Percentiles rank a stretch among this genome's conserved stretches.
phyloP scores from a whole-genome alignment of 441 rosid species.

The Adansonia madagascariensis region DNA sequence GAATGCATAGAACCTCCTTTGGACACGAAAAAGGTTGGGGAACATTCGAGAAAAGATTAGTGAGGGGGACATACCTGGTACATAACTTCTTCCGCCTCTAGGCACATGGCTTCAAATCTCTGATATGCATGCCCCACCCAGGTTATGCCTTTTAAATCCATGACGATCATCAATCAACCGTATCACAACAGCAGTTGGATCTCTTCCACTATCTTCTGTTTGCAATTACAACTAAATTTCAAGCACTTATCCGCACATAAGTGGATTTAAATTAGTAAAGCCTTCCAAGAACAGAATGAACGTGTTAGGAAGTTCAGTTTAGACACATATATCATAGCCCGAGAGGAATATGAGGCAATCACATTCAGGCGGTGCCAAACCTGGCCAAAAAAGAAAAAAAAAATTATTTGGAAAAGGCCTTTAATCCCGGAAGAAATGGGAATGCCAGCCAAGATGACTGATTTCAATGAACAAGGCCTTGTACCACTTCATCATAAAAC shows the following conservation, averaged over 20 bases:
- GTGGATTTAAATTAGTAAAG: background rate
- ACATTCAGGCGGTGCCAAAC: background rate
- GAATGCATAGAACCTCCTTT: background rate
- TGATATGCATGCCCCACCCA: slow-evolving; percentile 78
- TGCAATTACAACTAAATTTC: slow-evolving; percentile 1
- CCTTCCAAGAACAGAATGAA: background rate
- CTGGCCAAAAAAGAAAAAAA: background rate
- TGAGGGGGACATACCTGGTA: slow-evolving; percentile 56
- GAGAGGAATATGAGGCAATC: background rate
- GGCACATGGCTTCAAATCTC: slow-evolving; percentile 86
- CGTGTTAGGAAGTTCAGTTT: background rate
- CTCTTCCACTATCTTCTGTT: background rate
- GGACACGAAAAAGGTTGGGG: background rate
- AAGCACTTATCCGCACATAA: slow-evolving; percentile 18
- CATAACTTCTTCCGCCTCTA: slow-evolving; percentile 84
- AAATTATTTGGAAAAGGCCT: background rate
- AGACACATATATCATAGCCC: background rate
- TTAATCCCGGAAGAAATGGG: background rate
- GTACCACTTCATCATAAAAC: background rate
- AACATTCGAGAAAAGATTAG: slow-evolving; percentile 12
- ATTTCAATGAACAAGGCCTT: background rate
- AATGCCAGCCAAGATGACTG: background rate
- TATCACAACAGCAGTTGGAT: too few relatives aligned
- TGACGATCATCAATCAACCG: slow-evolving; percentile 31
- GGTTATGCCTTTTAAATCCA: slow-evolving; percentile 71